Percentiles rank a stretch among this genome's conserved stretches.
phyloP scores from a whole-genome alignment of 2,329 filamentous ascomycete genomes.

The Phialemonium atrogriseum region DNA sequence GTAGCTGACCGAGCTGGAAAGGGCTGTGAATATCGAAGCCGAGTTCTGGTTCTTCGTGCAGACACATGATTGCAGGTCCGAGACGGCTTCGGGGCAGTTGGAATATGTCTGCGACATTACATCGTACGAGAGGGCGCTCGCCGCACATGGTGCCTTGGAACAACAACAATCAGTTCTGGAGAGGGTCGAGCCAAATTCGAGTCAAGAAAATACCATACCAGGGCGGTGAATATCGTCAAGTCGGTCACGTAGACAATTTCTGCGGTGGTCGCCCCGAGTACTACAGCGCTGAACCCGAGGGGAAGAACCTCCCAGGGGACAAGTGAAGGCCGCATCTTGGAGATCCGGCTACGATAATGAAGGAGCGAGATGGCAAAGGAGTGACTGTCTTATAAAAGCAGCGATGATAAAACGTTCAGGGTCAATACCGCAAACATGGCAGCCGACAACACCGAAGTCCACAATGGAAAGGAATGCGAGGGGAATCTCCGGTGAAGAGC shows the following conservation, averaged over 20 bases:
- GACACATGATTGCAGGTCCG: conserved; percentile 41
- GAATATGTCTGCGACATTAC: conserved; percentile 33
- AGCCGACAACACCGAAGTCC: no score
- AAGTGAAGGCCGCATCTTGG: conserved; percentile 10
- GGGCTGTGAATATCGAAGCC: conserved; percentile 25
- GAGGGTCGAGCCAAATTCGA: not conserved
- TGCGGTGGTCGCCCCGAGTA: conserved; percentile 9
- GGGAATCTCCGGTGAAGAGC: no score
- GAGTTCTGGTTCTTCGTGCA: conserved; percentile 38
- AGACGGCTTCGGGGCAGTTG: conserved; percentile 33
- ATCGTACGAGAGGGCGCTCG: conserved; percentile 34
- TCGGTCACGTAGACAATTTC: conserved; percentile 36
- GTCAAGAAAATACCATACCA: conserved; percentile 22
- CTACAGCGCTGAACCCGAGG: conserved; percentile 4
- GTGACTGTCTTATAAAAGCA: no score
- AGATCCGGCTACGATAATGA: no score
- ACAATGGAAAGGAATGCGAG: no score
- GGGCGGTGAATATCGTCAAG: conserved; percentile 29
- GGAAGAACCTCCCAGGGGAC: conserved; percentile 3
- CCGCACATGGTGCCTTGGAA: conserved; percentile 40
- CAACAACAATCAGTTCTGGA: conserved; percentile 3
- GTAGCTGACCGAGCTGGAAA: conserved; percentile 31
- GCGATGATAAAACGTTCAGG: not conserved
- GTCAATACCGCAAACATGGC: not conserved
- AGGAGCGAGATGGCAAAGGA: no score